A percentile compares a stretch with the other conserved stretches of the same genome.
phyloP scores from a whole-genome alignment of 2,329 filamentous ascomycete genomes.

The Coleophoma eucalyptorum region DNA sequence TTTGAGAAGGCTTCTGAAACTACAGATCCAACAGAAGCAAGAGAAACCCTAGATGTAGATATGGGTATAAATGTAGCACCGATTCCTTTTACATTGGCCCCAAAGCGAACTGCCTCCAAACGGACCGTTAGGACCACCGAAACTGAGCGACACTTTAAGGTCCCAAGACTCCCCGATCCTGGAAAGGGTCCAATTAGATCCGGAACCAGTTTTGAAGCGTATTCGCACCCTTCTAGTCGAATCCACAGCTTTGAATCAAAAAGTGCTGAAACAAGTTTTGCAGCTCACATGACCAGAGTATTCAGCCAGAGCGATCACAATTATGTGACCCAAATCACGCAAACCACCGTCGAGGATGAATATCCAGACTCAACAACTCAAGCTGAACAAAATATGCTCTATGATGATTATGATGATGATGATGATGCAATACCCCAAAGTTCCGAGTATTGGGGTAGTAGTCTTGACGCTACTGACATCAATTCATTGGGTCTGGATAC shows the following conservation, averaged over 20 bases:
- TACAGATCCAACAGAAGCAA: too few relatives aligned
- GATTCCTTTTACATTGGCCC: background rate
- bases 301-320: background rate
- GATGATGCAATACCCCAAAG: slow-evolving; percentile 5
- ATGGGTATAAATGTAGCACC: background rate
- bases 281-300: background rate
- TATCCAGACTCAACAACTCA: background rate
- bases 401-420: background rate
- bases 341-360: slow-evolving; percentile 2
- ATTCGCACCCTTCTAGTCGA: background rate
- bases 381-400: slow-evolving; percentile 4
- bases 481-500: slow-evolving; percentile 7
- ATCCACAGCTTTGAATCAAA: background rate
- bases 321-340: background rate
- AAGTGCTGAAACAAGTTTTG: background rate
- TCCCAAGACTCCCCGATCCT: background rate
- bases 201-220: background rate
- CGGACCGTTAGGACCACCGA: background rate
- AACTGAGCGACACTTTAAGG: background rate
- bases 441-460: slow-evolving; percentile 18
- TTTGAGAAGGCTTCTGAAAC: too few relatives aligned
- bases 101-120: background rate
- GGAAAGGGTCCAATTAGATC: background rate
- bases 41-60: too few relatives aligned
- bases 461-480: slow-evolving; percentile 14